Evolutionary conservation across 2,329 filamentous ascomycete genomes (phyloP).

Genomic region (Escovopsis sp.): DNA sequence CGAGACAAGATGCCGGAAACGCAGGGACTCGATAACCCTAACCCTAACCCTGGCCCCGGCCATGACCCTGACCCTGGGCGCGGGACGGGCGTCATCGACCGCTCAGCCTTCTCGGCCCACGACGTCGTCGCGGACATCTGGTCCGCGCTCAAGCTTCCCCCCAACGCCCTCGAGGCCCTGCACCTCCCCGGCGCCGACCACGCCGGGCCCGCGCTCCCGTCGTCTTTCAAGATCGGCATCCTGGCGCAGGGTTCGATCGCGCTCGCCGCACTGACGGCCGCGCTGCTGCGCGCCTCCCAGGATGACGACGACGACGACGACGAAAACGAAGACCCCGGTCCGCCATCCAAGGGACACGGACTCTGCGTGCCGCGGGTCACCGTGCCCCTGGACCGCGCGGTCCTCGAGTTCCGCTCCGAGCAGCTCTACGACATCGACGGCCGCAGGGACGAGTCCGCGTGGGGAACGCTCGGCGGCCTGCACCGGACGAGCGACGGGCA

Average conservation of each 20-base stretch:
- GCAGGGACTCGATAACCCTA: too few species aligned
- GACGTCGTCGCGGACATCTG: slow-evolving; percentile 7
- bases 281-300: slow-evolving; percentile 25
- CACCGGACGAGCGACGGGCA: slow-evolving; percentile 35
- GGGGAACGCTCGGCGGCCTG: slow-evolving; percentile 34
- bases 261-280: slow-evolving; percentile 33
- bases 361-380: slow-evolving; percentile 20
- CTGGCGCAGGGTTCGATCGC: slow-evolving; percentile 38
- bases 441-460: slow-evolving; percentile 16
- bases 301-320: slow-evolving; percentile 4
- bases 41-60: not conserved
- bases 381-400: slow-evolving; percentile 30
- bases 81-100: not conserved
- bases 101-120: slow-evolving; percentile 3
- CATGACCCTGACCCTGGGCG: not conserved
- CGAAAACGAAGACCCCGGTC: not conserved
- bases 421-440: slow-evolving; percentile 30
- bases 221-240: slow-evolving; percentile 38
- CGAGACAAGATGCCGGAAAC: too few species aligned
- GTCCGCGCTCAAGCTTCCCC: slow-evolving; percentile 8
- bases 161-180: slow-evolving; percentile 4
- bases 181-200: slow-evolving; percentile 4
- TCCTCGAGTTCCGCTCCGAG: slow-evolving; percentile 39
- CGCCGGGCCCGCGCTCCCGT: slow-evolving; percentile 21
- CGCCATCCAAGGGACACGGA: not conserved